Evolutionary conservation across 2,329 filamentous ascomycete genomes (phyloP).

Genomic region (Fusarium newnesense): DNA sequence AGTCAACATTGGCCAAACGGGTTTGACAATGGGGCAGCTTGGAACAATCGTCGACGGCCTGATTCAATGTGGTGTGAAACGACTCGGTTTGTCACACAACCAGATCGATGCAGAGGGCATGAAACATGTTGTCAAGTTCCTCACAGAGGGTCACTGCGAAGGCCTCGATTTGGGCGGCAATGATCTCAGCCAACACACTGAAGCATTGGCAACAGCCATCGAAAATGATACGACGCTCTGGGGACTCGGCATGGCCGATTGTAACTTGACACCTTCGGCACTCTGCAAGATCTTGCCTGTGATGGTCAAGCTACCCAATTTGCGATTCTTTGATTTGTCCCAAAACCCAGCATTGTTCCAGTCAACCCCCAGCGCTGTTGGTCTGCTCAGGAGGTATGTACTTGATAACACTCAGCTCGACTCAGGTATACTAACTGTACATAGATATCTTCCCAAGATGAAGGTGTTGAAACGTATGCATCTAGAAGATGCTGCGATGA

Average conservation of each 20-base stretch:
- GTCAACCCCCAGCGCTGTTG: slow-evolving; percentile 76
- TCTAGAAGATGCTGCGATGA: slow-evolving; percentile 84
- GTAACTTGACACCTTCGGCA: slow-evolving; percentile 78
- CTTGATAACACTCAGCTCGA: not conserved
- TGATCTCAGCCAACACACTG: slow-evolving; percentile 68
- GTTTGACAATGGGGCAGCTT: slow-evolving; percentile 76
- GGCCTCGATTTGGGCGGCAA: slow-evolving; percentile 92
- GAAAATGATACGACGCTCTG: slow-evolving; percentile 70
- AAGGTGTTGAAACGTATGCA: slow-evolving; percentile 83
- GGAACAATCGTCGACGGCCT: slow-evolving; percentile 82
- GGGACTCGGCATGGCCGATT: slow-evolving; percentile 87
- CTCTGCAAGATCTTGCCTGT: slow-evolving; percentile 80
- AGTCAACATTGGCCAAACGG: slow-evolving; percentile 83
- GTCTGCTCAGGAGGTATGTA: slow-evolving; percentile 76
- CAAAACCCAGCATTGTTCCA: slow-evolving; percentile 87
- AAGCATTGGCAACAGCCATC: slow-evolving; percentile 63
- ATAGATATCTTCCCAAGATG: slow-evolving; percentile 81
- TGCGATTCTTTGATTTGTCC: slow-evolving; percentile 91
- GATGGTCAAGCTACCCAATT: slow-evolving; percentile 73
- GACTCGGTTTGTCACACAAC: slow-evolving; percentile 87
- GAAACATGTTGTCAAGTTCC: slow-evolving; percentile 78
- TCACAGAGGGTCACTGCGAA: slow-evolving; percentile 81
- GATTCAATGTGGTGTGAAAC: slow-evolving; percentile 78
- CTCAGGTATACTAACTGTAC: slow-evolving; percentile 8
- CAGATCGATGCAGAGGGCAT: slow-evolving; percentile 78